phyloP scores from a whole-genome alignment of 495 filamentous ascomycete species.

The Penicillium lagena region DNA sequence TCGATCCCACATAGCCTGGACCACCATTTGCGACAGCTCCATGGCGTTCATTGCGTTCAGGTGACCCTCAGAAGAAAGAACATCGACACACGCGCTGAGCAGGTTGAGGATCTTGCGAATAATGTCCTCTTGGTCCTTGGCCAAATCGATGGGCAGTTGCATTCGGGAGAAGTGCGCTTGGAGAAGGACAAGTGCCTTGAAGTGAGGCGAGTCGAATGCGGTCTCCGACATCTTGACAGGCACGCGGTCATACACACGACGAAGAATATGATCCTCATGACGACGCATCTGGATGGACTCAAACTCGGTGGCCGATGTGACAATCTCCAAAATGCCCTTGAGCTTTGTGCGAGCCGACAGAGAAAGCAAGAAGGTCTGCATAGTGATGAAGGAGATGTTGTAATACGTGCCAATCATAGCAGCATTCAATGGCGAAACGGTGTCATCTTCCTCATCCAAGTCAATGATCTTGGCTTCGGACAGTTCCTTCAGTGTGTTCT shows the following conservation, averaged over 20 bases:
- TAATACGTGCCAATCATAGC: constrained; percentile 99
- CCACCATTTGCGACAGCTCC: constrained; percentile 99
- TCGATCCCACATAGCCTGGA: constrained; percentile 98
- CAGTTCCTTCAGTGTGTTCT: constrained; percentile 86
- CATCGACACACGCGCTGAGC: constrained; percentile 87
- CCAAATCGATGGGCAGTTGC: constrained; percentile 93
- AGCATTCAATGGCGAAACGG: constrained; percentile 81
- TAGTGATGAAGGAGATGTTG: constrained; percentile 98
- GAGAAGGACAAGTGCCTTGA: constrained; percentile 93
- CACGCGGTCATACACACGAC: constrained; percentile 87
- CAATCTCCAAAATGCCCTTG: constrained; percentile 93
- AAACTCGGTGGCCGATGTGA: constrained; percentile 95
- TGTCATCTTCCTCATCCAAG: constrained; percentile 92
- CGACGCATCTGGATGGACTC: constrained; percentile 91
- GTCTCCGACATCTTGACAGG: constrained; percentile 90
- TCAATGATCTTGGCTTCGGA: constrained; percentile 94
- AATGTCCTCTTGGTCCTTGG: constrained; percentile 91
- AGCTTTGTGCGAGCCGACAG: constrained; percentile 82
- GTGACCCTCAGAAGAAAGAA: constrained; percentile 92
- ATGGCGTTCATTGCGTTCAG: constrained; percentile 96
- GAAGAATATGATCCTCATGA: constrained; percentile 83
- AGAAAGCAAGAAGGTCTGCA: constrained; percentile 99
- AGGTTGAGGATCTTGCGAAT: constrained; percentile 80
- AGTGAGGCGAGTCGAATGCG: constrained; percentile 88
- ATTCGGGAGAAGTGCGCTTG: constrained; percentile 97